Evolutionary conservation across 371 early-diverging fungal genomes (phyloP), one percentile per base, ranked within the genome.

Genomic region (Apophysomyces sp.): DNA sequence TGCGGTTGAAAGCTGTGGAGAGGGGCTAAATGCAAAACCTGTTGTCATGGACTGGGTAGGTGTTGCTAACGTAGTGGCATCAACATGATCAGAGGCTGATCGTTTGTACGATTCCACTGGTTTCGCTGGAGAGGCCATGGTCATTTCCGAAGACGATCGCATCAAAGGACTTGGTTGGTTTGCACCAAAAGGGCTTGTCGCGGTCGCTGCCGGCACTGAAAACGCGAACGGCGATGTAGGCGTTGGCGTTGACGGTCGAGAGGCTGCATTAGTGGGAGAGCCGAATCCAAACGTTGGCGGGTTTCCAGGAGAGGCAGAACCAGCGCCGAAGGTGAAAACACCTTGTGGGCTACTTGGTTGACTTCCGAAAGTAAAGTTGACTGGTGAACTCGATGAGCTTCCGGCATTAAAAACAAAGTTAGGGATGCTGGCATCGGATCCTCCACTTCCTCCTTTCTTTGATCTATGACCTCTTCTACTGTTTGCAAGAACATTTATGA

Each of bases 391-490:
- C 21, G 49, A 44, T 21, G 49, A n/a, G 9, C 49, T 21, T 44
- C 49, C 49, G 6, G 60, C 24, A 28, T 52, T 60, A 52, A 60
- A 60, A 24, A 60, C 60, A 34, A 60, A 60, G 24, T 60, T 60
- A 29, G 60, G 60, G 24, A 60, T 32, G 52, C 21, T 60, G n/a
- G 37, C 37, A 34, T 58, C 58, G 44, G 49, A 41, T 16, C 40
- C 51, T 41, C 52, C 59, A 32, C 49, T 59, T 59, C 52, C 59
- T 36, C 55, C 40, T 59, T 53, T 64, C 41, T 57, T 64, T 31
- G 52, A 21, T 59, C 58, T 64, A 53, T 21, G 31, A 16, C 30
- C 36, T 55, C 52, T 64, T 37, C 34, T 54, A 54, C 41, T 58
- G 55, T 39, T 36, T 55, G 15, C 2, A 2, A 11, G 37, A 21